Conservation (phyloP, 495 filamentous ascomycete species). For the Tuber indicum region DNA sequence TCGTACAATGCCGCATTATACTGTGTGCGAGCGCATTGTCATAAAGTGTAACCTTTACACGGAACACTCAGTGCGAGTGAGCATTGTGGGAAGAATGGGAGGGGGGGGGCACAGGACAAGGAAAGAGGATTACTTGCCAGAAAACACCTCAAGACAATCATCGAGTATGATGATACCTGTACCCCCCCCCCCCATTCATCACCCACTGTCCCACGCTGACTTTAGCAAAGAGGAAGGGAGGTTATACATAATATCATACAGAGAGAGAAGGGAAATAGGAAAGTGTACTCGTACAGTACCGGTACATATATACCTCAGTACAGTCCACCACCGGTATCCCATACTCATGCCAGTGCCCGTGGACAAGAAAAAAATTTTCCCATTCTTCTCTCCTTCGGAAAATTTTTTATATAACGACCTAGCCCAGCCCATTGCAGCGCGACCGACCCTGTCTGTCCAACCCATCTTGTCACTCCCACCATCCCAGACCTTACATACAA, state of each 20-base stretch:
- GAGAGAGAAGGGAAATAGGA: not conserved
- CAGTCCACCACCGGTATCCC: too few relatives aligned
- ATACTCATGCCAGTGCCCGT: not conserved
- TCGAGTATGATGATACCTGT: not conserved
- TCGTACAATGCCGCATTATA: not conserved
- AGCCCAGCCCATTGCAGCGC: not conserved
- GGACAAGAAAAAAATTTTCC: not conserved
- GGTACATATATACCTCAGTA: not conserved
- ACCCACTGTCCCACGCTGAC: not conserved
- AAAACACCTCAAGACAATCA: not conserved
- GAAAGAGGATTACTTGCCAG: not conserved
- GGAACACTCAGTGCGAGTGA: not conserved
- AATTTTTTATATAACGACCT: not conserved
- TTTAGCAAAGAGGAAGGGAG: not conserved
- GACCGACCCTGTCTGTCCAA: not conserved
- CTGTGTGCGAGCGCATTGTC: not conserved
- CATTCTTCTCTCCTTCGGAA: not conserved
- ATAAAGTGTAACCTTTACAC: slow-evolving; percentile 3
- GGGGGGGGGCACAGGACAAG: not conserved
- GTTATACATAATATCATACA: too few relatives aligned
- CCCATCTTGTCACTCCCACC: not conserved
- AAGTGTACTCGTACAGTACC: not conserved
- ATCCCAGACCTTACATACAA: not conserved
- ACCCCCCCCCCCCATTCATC: not conserved
- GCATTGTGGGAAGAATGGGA: not conserved